Evolutionary conservation across 352 stramenopile genomes (phyloP), one percentile per base, ranked within the genome.

Genomic region (Phytophthora capsici): DNA sequence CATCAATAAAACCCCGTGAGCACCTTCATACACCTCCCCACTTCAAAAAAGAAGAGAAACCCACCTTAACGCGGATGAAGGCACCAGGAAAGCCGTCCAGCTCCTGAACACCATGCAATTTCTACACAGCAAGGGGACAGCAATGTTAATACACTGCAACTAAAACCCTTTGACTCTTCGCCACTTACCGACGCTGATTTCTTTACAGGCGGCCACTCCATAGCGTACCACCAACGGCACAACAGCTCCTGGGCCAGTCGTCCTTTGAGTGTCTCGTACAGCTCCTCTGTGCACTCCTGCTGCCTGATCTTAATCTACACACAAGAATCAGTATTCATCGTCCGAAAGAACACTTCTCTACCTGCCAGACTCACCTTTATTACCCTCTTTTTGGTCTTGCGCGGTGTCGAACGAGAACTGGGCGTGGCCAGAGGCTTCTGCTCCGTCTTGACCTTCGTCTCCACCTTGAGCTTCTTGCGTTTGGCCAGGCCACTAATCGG

Each of bases 191-290:
- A 19, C 19, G 60, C 53, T 26, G 73, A 73, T 43, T 71, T 63
- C 46, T 90, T 74, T 12, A 61, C 60, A 0, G 80, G 75, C 10
- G 87, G 87, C 87, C 87, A 95, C 55, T 93, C 74, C 23, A 95
- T 70, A 8, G 84, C 87, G 46, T 95, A 95, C 87, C 87, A 95
- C 87, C 87, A 95, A 19, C 87, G 82, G 69, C 87, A 95, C 41
- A 95, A 61, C 46, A 95, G 62, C 61, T 94, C 81, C 60, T 95
- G 87, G 12, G 77, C 83, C 10, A 95, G 47, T 43, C 71, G 73
- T 0, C 87, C 87, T 68, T 95, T 95, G 16, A 93, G 71, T 47
- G 87, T 83, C 46, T 88, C 64, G 51, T 95, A 95, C 19, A 95
- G 70, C 48, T 91, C 73, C 57, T 95, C 87, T 22, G 87, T 90